Base-by-base conservation (phyloP, 495 filamentous ascomycete species). In the Talaromyces liani region DNA sequence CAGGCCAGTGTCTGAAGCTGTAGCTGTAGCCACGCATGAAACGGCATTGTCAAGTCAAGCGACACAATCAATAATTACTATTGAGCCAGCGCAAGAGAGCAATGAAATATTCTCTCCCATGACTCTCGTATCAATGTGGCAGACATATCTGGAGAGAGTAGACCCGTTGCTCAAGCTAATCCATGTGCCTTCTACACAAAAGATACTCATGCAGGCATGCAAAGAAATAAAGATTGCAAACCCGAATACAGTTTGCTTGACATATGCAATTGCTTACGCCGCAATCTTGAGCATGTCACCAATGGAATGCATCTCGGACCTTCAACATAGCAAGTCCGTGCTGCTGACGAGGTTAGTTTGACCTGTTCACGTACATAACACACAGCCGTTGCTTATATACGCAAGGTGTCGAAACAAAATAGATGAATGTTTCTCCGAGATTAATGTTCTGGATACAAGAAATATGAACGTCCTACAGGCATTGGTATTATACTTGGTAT, bases 251-350 rank as follows among this genome's bases (percentile, higher is more conserved):
- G 88, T 92, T 65, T 82, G 83, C 16, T 68, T 92, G 20, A 78
- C 91, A 69, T 91, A 91, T 63, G 77, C 87, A 4, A 86, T 92
- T 24, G 92, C 90, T 67, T 90, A 88, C 70, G 83, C 84, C 47
- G 83, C 86, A 0, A 81, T 88, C 25, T 86, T 84, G 0, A 86
- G 85, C 5, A 77, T 91, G 70, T 78, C 82, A 10, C 57, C 67
- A 7, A 63, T 65, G 0, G 65, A 67, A 12, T 80, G 76, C 59
- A 36, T n/a, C 12, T 25, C 10, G 9, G 63, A 65, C 24, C 34
- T 71, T 14, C 29, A 67, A n/a, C 34, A 69, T 36, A 67, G 63
- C 2, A 69, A 64, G 47, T 5, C 6, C 0, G 29, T 55, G 6
- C 6, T 91, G 7, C 70, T 89, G 0, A 72, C 75, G n/a, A 80